A percentile compares a stretch with the other conserved stretches of the same genome.
phyloP scores from a whole-genome alignment of 371 early-diverging fungal genomes.

The Rhizopus arrhizus region DNA sequence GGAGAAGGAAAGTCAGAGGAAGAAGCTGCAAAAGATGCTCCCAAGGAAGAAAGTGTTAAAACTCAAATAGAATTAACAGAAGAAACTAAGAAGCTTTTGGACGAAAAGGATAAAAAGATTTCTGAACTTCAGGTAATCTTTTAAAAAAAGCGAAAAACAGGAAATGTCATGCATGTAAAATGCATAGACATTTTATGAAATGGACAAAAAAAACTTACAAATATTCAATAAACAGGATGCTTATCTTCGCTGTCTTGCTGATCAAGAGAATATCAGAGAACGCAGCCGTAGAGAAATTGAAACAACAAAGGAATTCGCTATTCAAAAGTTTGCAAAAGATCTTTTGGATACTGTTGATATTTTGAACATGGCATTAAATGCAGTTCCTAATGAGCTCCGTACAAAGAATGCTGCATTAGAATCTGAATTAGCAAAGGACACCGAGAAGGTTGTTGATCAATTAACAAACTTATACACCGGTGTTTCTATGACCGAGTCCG shows the following conservation, averaged over 20 bases:
- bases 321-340: slow-evolving; percentile 97
- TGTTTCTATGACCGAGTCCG: slow-evolving; percentile 86
- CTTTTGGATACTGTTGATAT: slow-evolving; percentile 93
- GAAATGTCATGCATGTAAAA: too few relatives aligned
- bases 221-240: slow-evolving; percentile 52
- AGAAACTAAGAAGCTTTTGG: slow-evolving; percentile 47
- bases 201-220: background rate
- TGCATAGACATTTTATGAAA: too few relatives aligned
- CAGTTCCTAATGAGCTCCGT: slow-evolving; percentile 65
- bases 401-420: slow-evolving; percentile 31
- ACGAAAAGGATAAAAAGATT: slow-evolving; percentile 80
- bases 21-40: slow-evolving; percentile 14
- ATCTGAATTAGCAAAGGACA: slow-evolving; percentile 38
- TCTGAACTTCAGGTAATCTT: slow-evolving; percentile 74
- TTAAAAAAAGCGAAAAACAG: background rate
- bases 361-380: slow-evolving; percentile 82
- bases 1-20: slow-evolving; percentile 14
- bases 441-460: slow-evolving; percentile 62
- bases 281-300: slow-evolving; percentile 88
- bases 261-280: slow-evolving; percentile 91
- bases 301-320: slow-evolving; percentile 80
- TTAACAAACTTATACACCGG: slow-evolving; percentile 84
- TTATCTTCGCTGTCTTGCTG: slow-evolving; percentile 91
- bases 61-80: slow-evolving; percentile 26
- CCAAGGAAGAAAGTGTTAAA: slow-evolving; percentile 26